Evolutionary conservation across 2,329 filamentous ascomycete genomes (phyloP), one percentile per base, ranked within the genome.

Genomic region (Curvularia hawaiiensis): DNA sequence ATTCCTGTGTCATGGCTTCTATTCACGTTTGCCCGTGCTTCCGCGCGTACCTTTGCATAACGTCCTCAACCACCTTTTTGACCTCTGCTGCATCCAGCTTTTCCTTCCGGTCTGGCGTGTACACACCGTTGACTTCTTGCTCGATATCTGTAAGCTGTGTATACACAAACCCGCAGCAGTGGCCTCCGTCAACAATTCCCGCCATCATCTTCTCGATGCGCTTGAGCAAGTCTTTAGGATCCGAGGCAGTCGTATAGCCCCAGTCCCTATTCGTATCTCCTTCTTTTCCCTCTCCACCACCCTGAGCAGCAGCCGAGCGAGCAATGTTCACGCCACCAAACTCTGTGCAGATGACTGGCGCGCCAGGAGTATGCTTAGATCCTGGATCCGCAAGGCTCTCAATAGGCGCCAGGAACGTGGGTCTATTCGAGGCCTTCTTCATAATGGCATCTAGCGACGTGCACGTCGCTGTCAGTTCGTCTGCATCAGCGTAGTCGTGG

Each of bases 301-400:
- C 50, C 14, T 26, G 40, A 26, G 43, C 78, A 0, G 79, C 73
- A 0, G 81, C 50, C 18, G 35, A 38, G 33, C 69, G 79, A 0
- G 84, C 83, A 64, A 90, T 88, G 65, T 89, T 90, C 41, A 90
- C 84, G 3, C 88, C 88, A 3, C 87, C 87, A 60, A 89, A 89
- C 66, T 90, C 88, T 2, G 84, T 86, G 71, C 86, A 88, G 60
- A 90, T 82, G 35, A 90, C 80, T 0, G 87, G 87, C 0, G 85
- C 84, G 0, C 83, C 83, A 0, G 78, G 73, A 4, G 68, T 69
- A 65, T 89, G 85, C n/a, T 71, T 70, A 0, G 82, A 77, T 0
- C 84, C 85, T 0, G 56, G 44, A 14, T 79, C 68, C 1, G 18
- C 46, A 9, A 45, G 30, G 0, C 73, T 66, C 0, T 75, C 67